Base-by-base conservation (phyloP, 192 early-diverging fungal genomes). In the Polychytrium aggregatum region DNA sequence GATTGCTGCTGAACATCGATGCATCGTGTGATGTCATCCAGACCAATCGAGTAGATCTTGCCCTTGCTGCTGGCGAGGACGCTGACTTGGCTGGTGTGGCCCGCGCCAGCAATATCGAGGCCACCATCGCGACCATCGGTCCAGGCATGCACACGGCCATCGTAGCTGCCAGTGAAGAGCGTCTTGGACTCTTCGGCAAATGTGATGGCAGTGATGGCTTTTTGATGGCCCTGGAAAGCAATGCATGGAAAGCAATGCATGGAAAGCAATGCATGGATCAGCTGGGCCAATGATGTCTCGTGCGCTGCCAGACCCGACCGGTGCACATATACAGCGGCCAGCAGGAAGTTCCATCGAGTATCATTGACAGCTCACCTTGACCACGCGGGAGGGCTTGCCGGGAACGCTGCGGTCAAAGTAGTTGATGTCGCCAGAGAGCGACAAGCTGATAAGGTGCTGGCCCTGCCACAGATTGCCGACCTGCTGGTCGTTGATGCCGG, bases 381-480 rank as follows among this genome's bases (percentile, higher is more conserved):
- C 60, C 17, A 65, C 50, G 29, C 74, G 72, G 20, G 74, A 61
- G 5, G 70, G 46, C 21, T 63, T 66, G 47, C 41, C 37, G 25
- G 73, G 69, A 24, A 61, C 56, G 37, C 60, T 64, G 24, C 64
- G 61, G 48, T 86, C 82, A 30, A 98, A 64, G 43, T 86, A 89
- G 67, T 90, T 91, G 46, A 98, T 63, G 48, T 87, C 77, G 25
- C 95, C 95, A 14, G 74, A 84, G 16, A 94, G 66, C 11, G 91
- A 90, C 24, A 88, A 61, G 41, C 81, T 80, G 37, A 98, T 44
- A 5, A 95, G 52, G 44, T 78, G 53, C 41, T 78, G 61, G 31
- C 82, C 86, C 26, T 76, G 74, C 92, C 92, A 96, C 53, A 94
- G 59, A 49, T 83, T 85, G 42, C 95, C 95, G 20, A 98, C 83